Conservation (phyloP, 164 flowering plant genomes). For the Cinnamomum micranthum region DNA sequence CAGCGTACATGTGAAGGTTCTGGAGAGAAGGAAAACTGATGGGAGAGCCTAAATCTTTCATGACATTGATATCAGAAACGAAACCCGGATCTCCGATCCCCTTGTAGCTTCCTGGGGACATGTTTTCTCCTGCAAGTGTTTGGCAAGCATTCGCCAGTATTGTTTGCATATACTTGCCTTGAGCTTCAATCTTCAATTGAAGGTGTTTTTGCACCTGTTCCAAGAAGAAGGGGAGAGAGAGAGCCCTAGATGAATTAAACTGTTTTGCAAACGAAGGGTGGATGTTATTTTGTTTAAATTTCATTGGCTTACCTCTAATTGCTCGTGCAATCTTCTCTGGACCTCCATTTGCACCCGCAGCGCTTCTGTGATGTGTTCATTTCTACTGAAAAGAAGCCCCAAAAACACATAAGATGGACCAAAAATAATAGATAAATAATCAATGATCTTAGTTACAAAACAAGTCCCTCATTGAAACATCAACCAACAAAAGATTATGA, state of each 20-base stretch:
- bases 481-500: background rate
- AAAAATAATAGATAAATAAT: no score
- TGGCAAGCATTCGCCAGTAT: constrained; percentile 94
- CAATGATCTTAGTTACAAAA: background rate
- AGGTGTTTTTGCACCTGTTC: constrained; percentile 88
- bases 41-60: constrained; percentile 49
- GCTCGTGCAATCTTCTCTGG: constrained; percentile 93
- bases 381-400: constrained; percentile 26
- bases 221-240: background rate
- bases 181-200: constrained; percentile 92
- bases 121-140: constrained; percentile 70
- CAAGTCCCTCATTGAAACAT: background rate
- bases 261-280: background rate
- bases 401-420: background rate
- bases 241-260: background rate
- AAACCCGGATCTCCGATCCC: constrained; percentile 7
- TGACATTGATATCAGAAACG: background rate
- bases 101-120: constrained; percentile 39
- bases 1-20: constrained; percentile 64
- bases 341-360: constrained; percentile 97
- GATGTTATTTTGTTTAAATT: background rate
- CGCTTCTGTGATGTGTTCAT: constrained; percentile 52
- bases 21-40: constrained; percentile 67
- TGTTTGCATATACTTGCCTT: constrained; percentile 96
- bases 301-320: constrained; percentile 64